phyloP scores from a whole-genome alignment of 805 yeast genomes.

The Suhomyces xylopsoci region DNA sequence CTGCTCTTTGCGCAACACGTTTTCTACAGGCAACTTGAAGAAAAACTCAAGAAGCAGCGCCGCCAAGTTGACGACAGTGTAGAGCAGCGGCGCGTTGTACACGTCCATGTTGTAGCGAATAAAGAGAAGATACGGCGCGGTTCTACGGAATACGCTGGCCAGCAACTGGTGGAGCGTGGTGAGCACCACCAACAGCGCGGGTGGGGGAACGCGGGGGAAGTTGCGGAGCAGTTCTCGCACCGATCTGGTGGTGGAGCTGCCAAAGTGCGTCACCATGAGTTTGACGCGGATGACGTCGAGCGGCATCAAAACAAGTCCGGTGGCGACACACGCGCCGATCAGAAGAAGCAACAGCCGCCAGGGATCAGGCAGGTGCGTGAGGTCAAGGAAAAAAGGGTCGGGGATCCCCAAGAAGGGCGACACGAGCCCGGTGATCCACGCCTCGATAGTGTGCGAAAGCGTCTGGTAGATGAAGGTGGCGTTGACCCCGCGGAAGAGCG shows the following conservation, averaged over 20 bases:
- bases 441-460: constrained; percentile 70
- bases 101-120: constrained; percentile 63
- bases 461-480: constrained; percentile 79
- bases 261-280: constrained; percentile 67
- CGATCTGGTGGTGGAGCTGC: constrained; percentile 50
- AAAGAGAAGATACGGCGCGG: constrained; percentile 65
- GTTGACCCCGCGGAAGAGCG: constrained; percentile 70
- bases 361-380: constrained; percentile 77
- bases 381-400: constrained; percentile 83
- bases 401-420: constrained; percentile 81
- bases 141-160: constrained; percentile 55
- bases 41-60: constrained; percentile 68
- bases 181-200: constrained; percentile 31
- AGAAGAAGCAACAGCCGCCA: constrained; percentile 63
- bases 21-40: constrained; percentile 82
- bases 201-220: constrained; percentile 62
- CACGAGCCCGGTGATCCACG: constrained; percentile 88
- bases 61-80: constrained; percentile 54
- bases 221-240: constrained; percentile 62
- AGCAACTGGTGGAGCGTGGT: constrained; percentile 63
- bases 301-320: constrained; percentile 75
- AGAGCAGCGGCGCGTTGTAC: constrained; percentile 58
- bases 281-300: constrained; percentile 77
- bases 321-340: constrained; percentile 65
- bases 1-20: constrained; percentile 80